Base-by-base conservation (phyloP, 2,329 filamentous ascomycete species). In the Exophiala xenobiotica region DNA sequence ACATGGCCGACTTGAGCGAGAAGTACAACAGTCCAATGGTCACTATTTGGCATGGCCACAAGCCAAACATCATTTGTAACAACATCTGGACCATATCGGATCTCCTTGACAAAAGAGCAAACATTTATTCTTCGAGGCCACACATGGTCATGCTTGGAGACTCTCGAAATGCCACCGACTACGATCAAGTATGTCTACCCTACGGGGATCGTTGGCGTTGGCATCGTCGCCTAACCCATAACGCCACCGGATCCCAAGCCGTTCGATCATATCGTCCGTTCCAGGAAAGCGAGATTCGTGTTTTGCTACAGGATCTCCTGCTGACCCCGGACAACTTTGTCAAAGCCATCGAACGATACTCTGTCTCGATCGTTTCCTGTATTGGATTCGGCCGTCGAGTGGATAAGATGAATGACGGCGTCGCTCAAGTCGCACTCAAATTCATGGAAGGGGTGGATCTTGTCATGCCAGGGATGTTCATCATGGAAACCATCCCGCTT, bases 241-340 rank as follows among this genome's bases (percentile, higher is more conserved):
- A 73, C 9, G 76, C 73, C 19, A 76, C 79, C 6, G 77, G 77
- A 37, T 58, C 80, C 49, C 80, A 83, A 68, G 74, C 79, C 11
- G 78, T 82, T 6, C 69, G 76, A 3, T 72, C 73, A 43, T 79
- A 79, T 58, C 73, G 76, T 0, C 57, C 64, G 3, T 75, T 82
- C 49, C 80, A 83, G 59, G 78, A 81, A 59, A 74, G 80, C 56
- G 80, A 83, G 65, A 80, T 78, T 60, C 74, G 74, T 38, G 63
- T 79, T 2, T 73, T 81, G 12, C 77, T 78, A 0, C 70, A 63
- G 6, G 67, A 71, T 51, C 53, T 75, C 9, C 33, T 71, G 14
- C 49, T 51, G 3, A 50, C 59, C 1, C 70, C 70, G 4, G 49
- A 47, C 19, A 57, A 68, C 39, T 74, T 72, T 49, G 67, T 72